phyloP scores from a whole-genome alignment of 139 green algal species.

The Micractinium conductrix region DNA sequence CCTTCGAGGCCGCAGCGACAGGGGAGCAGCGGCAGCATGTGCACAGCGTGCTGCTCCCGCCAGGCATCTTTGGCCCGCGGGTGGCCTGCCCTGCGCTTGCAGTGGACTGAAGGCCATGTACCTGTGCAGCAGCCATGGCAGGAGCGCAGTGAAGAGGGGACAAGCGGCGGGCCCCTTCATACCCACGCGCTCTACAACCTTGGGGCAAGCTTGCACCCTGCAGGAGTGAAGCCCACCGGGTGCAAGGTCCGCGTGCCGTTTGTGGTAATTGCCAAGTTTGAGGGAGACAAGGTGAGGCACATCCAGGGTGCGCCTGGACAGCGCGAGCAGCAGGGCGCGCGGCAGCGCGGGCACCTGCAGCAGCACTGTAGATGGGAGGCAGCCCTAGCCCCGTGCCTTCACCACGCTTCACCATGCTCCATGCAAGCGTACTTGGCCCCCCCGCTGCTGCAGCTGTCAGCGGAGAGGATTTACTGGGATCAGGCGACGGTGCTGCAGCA shows the following conservation, averaged over 20 bases:
- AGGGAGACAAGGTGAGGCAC: conserved; percentile 28
- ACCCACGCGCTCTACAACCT: too few species aligned
- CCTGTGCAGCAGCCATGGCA: neutral
- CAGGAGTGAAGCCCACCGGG: conserved; percentile 20
- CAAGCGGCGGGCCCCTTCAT: too few species aligned
- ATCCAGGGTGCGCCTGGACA: too few species aligned
- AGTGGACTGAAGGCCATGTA: neutral
- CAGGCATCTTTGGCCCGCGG: too few species aligned
- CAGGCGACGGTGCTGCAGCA: conserved; percentile 30
- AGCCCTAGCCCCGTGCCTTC: too few species aligned
- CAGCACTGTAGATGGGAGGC: too few species aligned
- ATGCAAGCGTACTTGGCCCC: neutral
- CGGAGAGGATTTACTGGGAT: conserved; percentile 43
- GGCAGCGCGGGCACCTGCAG: too few species aligned
- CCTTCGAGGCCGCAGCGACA: neutral
- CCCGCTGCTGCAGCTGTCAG: neutral
- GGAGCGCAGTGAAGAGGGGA: neutral
- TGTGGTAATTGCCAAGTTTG: conserved; percentile 23
- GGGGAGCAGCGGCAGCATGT: too few species aligned
- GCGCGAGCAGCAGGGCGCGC: too few species aligned
- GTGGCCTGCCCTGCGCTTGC: neutral
- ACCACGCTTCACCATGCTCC: too few species aligned
- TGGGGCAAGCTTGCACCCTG: too few species aligned
- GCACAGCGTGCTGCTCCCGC: too few species aligned
- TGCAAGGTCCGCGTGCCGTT: conserved; percentile 8